phyloP scores from a whole-genome alignment of 768 basidiomycete species.

The Lactarius vividus region DNA sequence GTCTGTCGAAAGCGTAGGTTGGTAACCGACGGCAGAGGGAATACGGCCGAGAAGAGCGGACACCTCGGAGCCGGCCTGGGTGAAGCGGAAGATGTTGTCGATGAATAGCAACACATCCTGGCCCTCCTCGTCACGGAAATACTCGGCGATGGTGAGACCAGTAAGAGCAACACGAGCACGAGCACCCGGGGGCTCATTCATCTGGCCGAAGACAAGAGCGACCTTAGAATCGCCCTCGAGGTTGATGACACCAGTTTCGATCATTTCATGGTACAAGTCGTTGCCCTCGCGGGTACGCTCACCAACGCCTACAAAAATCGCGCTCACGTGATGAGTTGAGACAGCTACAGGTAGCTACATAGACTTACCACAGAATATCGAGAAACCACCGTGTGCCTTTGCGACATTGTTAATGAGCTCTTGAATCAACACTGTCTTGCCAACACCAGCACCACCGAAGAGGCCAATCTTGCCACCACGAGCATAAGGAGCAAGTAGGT shows the following conservation, averaged over 20 bases:
- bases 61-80: conserved; percentile 99
- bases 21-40: conserved; percentile 99
- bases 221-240: conserved; percentile 99
- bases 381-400: conserved; percentile 99
- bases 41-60: conserved; percentile 99
- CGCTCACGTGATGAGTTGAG: conserved; percentile 8
- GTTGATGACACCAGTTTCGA: conserved; percentile 99
- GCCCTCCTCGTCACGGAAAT: conserved; percentile 99
- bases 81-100: conserved; percentile 99
- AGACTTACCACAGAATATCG: conserved; percentile 88
- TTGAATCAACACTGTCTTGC: conserved; percentile 99
- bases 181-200: conserved; percentile 99
- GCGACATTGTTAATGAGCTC: conserved; percentile 99
- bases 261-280: conserved; percentile 99
- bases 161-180: conserved; percentile 99
- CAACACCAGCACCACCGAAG: conserved; percentile 99
- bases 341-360: conserved; percentile 6
- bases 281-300: conserved; percentile 99
- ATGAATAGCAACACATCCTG: conserved; percentile 99
- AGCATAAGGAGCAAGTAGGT: conserved; percentile 98
- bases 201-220: conserved; percentile 99
- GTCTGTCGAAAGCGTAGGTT: conserved; percentile 98
- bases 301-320: conserved; percentile 74
- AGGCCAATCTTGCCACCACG: conserved; percentile 99
- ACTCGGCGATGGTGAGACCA: conserved; percentile 98